Base-by-base conservation (phyloP, 2,329 filamentous ascomycete species). In the Aspergillus sp. region DNA sequence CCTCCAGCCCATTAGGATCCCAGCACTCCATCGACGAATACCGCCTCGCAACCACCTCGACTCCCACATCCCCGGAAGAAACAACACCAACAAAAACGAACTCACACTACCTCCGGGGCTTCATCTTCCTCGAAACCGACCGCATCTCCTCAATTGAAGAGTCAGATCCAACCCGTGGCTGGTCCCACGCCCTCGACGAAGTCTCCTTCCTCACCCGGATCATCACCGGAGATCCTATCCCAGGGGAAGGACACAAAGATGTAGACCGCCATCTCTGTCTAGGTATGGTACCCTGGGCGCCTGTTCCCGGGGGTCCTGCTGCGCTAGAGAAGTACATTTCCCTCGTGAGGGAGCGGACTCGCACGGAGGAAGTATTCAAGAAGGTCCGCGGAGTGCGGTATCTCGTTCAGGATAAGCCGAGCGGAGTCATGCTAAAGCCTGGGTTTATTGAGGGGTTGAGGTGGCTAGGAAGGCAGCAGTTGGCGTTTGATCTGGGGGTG, bases 271-370 rank as follows among this genome's bases (percentile, higher is more conserved):
- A 78, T 23, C 78, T 88, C 19, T 87, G 91, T 67, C 79, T 88
- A 2, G 93, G 85, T 0, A 85, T 92, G 64, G 84, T 97, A 4
- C 87, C 91, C 1, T 97, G 91, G 91, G 92, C 92, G n/a, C 93
- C 93, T 0, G 73, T 97, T 52, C 85, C 90, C 9, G 85, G 87
- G 45, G 87, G 90, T 0, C 72, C 83, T 0, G 79, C 75, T 5
- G 82, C 81, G 0, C 76, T 97, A 72, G 79, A 84, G 63, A 75
- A 78, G 63, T 97, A 96, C 74, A 79, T 96, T 5, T 76, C 75
- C 0, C 71, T 81, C 15, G 90, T 87, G 2, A 79, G 87, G 72
- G 79, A 85, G 55, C 64, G 70, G 63, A 63, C 69, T 1, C 80
- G 79, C 57, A 88, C 89, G 0, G 90, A 89, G 45, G 72, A 74